These are phyloP conservation scores for Pholiota microspora DNA, from an alignment of 768 basidiomycete species.

Conservation along the genomic window DNA sequence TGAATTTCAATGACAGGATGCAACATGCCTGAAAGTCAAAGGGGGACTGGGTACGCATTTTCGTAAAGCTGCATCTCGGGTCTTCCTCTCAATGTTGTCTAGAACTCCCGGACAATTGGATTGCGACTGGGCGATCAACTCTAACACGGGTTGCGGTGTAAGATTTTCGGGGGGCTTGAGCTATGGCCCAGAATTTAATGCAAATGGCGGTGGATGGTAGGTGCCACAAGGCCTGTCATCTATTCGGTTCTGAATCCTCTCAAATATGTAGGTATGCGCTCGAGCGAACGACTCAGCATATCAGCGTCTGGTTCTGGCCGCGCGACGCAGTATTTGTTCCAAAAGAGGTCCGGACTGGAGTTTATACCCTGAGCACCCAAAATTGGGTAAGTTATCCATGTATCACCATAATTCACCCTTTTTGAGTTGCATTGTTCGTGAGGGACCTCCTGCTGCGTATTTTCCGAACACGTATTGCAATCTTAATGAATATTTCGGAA, in stretches of 20 bases:
- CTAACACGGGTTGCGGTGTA: slow-evolving; percentile 41
- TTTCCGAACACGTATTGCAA: slow-evolving; percentile 65
- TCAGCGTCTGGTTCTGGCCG: slow-evolving; percentile 68
- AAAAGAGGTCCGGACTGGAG: slow-evolving; percentile 34
- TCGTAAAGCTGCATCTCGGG: not conserved
- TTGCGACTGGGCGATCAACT: slow-evolving; percentile 16
- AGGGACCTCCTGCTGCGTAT: slow-evolving; percentile 55
- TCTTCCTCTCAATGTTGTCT: not conserved
- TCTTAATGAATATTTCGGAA: slow-evolving; percentile 51
- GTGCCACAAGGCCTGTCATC: slow-evolving; percentile 11
- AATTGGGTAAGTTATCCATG: slow-evolving; percentile 33
- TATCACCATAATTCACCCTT: not conserved
- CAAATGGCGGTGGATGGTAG: slow-evolving; percentile 55
- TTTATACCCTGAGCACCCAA: slow-evolving; percentile 31
- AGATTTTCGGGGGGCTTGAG: slow-evolving; percentile 31
- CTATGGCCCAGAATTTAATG: slow-evolving; percentile 57
- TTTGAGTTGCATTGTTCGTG: not conserved
- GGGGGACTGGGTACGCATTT: slow-evolving; percentile 38
- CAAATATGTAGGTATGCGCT: slow-evolving; percentile 48
- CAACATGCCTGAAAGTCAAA: slow-evolving; percentile 22
- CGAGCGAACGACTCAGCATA: slow-evolving; percentile 45
- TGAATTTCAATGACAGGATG: slow-evolving; percentile 13
- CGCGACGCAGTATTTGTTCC: slow-evolving; percentile 40
- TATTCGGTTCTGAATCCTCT: not conserved
- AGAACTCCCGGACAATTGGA: slow-evolving; percentile 15